phyloP scores from a whole-genome alignment of 345 rosid genomes.

The Hevea brasiliensis region DNA sequence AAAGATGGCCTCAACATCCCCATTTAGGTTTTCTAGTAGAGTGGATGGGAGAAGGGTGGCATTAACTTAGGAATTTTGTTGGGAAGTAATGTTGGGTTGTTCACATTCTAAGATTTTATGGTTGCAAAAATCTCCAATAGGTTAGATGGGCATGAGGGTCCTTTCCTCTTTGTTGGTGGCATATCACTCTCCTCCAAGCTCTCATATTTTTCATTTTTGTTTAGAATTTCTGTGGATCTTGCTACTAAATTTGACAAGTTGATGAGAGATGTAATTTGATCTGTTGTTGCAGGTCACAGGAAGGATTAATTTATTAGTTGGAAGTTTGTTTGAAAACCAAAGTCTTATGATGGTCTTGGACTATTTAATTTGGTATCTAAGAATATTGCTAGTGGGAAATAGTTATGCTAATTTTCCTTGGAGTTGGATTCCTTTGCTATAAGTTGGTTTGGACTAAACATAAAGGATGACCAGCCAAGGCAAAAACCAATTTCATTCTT shows the following conservation, averaged over 20 bases:
- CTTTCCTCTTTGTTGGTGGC: neutral
- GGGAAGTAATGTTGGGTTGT: neutral
- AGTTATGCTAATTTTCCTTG: no score
- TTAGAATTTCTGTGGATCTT: neutral
- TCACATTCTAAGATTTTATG: neutral
- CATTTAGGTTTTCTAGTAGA: neutral
- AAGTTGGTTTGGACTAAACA: neutral
- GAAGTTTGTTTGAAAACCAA: no score
- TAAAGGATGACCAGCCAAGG: neutral
- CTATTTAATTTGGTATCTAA: neutral
- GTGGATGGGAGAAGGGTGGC: neutral
- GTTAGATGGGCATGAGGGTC: neutral
- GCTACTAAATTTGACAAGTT: neutral
- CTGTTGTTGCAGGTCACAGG: neutral
- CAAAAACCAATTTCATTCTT: neutral
- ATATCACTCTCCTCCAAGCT: neutral
- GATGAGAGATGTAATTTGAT: neutral
- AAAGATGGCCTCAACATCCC: neutral
- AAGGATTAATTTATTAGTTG: neutral
- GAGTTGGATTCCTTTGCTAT: neutral
- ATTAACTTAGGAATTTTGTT: neutral
- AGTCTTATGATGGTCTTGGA: neutral
- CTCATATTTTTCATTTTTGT: neutral
- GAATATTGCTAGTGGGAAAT: neutral
- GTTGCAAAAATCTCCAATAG: neutral